phyloP scores from a whole-genome alignment of 1,284 basidiomycete genomes.

The Ganoderma multipileum region DNA sequence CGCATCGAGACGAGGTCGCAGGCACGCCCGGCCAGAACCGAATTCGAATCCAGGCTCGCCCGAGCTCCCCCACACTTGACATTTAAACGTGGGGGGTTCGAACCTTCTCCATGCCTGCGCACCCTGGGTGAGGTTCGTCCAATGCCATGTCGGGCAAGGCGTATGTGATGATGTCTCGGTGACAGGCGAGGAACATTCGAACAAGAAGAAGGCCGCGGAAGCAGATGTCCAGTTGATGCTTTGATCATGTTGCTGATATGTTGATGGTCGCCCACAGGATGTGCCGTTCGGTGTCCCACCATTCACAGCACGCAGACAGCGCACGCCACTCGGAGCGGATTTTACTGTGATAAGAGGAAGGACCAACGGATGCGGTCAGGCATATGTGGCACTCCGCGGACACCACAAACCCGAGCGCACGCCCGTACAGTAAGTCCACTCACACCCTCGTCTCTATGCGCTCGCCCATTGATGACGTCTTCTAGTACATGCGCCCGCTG shows the following conservation, averaged over 20 bases:
- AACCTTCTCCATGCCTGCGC: background rate
- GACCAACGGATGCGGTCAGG: background rate
- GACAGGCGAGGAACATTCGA: background rate
- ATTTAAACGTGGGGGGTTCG: background rate
- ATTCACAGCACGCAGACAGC: background rate
- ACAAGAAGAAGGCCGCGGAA: no score
- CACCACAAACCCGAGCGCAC: background rate
- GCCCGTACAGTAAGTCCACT: background rate
- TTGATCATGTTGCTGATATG: conserved; percentile 4
- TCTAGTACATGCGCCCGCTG: background rate
- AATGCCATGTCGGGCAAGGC: background rate
- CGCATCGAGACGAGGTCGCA: background rate
- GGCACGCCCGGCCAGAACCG: background rate
- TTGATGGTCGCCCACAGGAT: background rate
- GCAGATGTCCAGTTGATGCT: background rate
- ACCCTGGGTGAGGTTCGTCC: background rate
- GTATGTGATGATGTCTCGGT: background rate
- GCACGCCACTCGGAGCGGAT: background rate
- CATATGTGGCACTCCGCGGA: background rate
- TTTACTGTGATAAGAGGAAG: background rate
- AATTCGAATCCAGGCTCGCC: background rate
- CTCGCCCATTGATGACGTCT: background rate
- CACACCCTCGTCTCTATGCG: background rate
- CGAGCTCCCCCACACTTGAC: background rate
- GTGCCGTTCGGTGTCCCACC: background rate